Base-by-base conservation (phyloP, 2,329 filamentous ascomycete species). In the Aspergillus sergii region DNA sequence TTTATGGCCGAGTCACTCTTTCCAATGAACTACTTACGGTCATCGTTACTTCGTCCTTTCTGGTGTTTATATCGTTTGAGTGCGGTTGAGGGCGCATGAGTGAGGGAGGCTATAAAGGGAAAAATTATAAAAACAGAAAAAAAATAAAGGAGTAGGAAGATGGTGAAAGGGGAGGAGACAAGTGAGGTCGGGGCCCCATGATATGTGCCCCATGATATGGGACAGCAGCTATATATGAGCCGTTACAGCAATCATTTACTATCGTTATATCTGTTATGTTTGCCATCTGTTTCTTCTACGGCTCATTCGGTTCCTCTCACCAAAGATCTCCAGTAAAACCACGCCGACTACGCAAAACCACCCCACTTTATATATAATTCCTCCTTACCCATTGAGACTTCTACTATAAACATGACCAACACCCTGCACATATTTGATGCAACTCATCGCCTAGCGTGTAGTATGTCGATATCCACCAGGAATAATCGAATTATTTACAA, bases 1-100 rank as follows among this genome's bases (percentile, higher is more conserved):
- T n/a, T 23, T 36, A 21, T 59, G 57, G 34, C 43, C 46, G 26
- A 55, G 39, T 48, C 60, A 46, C 51, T 63, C 57, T 56, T 59
- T 64, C 23, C 36, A 23, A 26, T 39, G 14, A 36, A 23, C 21
- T 28, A 26, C 36, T 26, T 23, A 39, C 51, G 32, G 32, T 21
- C 30, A 39, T 26, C 23, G 4, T 26, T 39, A 34, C 28, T 26
- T 34, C 28, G 28, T 32, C 46, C 26, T 51, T 51, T 51, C 28
- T 32, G 28, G 21, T 51, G 21, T 7, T 39, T 55, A 36, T 16
- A 16, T 39, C 34, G 7, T 26, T 23, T 39, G 16, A 14, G 32
- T 11, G 21, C 34, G 1, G 10, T 26, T 26, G n/a, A 21, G n/a
- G n/a, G 32, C 12, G 14, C 14, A 11, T 36, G 12, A 14, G 3